Evolutionary conservation across 75 land plant species (phyloP).

Genomic region (Sequoia sempervirens): DNA sequence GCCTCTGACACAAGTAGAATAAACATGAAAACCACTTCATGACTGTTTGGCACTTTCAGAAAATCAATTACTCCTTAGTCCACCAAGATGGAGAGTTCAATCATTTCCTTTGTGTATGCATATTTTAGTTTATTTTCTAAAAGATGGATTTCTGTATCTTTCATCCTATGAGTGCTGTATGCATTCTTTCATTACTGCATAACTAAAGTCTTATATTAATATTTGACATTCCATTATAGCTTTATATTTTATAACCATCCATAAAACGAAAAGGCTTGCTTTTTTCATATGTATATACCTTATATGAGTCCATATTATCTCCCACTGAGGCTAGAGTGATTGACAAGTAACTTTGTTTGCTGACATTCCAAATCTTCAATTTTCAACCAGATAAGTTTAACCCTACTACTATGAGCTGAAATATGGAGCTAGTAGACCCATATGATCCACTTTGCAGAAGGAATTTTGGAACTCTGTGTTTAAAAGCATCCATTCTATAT

Average conservation of each 20-base stretch:
- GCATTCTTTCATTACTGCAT: neutral
- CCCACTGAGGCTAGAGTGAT: neutral
- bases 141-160: neutral
- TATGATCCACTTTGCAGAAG: neutral
- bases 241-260: neutral
- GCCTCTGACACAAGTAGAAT: neutral
- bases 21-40: neutral
- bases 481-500: neutral
- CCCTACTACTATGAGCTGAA: neutral
- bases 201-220: neutral
- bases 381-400: slow-evolving; percentile 4
- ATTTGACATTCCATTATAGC: neutral
- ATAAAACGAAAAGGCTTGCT: neutral
- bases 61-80: neutral
- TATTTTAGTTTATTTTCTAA: neutral
- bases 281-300: neutral
- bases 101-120: neutral
- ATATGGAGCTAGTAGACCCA: neutral
- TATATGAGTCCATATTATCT: neutral
- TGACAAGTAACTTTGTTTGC: neutral
- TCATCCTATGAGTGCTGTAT: neutral
- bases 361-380: neutral
- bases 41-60: neutral
- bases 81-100: neutral
- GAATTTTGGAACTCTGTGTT: neutral